A percentile compares a stretch with the other conserved stretches of the same genome.
Conservation (phyloP, 352 stramenopile genomes). For the Phytophthora sp. region DNA sequence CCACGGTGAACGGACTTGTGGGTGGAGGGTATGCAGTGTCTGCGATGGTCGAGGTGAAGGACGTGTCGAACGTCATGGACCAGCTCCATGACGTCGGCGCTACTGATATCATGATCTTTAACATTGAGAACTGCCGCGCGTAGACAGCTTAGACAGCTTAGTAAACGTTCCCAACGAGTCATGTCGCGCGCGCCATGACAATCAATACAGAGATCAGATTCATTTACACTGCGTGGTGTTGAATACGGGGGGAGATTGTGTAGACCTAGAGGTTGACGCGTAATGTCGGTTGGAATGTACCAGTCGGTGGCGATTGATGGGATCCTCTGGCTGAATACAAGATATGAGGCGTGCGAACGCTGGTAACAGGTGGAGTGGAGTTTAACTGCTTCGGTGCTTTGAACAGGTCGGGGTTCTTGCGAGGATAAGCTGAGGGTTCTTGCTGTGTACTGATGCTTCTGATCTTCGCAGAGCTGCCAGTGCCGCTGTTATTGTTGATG, state of each 20-base stretch:
- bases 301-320: slow-evolving; percentile 7
- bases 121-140: slow-evolving; percentile 94
- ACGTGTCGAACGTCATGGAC: slow-evolving; percentile 96
- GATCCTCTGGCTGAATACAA: slow-evolving; percentile 4
- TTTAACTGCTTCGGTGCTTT: slow-evolving; percentile 1
- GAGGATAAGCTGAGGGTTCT: neutral
- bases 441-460: slow-evolving; percentile 1
- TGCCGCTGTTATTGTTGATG: slow-evolving; percentile 2
- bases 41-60: slow-evolving; percentile 91
- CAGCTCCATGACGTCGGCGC: slow-evolving; percentile 94
- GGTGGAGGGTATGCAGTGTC: slow-evolving; percentile 90
- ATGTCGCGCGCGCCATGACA: slow-evolving; percentile 15
- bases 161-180: slow-evolving; percentile 13
- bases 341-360: neutral
- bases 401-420: neutral
- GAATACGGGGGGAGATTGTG: neutral
- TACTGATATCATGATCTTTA: slow-evolving; percentile 97
- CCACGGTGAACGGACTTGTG: slow-evolving; percentile 93
- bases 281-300: slow-evolving; percentile 24
- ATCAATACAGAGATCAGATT: slow-evolving; percentile 22
- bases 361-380: slow-evolving; percentile 6
- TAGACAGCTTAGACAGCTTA: slow-evolving; percentile 54
- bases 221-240: neutral
- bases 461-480: neutral
- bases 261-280: slow-evolving; percentile 31